Percentiles rank a stretch among this genome's conserved stretches.
Conservation (phyloP, 2,329 filamentous ascomycete genomes). For the Cladosporium sp. region DNA sequence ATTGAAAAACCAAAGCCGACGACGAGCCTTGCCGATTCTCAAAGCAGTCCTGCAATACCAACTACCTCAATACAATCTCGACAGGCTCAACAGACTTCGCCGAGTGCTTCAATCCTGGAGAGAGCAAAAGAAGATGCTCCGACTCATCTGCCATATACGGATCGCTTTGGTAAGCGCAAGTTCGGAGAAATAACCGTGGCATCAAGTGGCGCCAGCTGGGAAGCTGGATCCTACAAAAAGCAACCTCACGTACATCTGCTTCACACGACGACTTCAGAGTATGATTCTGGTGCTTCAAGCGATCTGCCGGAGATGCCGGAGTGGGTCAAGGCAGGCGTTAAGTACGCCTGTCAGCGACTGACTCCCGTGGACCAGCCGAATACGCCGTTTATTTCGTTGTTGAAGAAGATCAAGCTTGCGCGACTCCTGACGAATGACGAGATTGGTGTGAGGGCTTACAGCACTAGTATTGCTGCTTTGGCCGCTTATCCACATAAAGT, state of each 20-base stretch:
- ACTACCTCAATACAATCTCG: background rate
- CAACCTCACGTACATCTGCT: slow-evolving; percentile 46
- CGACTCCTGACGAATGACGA: slow-evolving; percentile 70
- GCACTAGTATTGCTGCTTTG: slow-evolving; percentile 76
- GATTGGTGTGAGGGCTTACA: slow-evolving; percentile 81
- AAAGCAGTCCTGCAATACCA: background rate
- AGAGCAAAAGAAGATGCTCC: slow-evolving; percentile 46
- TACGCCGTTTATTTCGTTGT: slow-evolving; percentile 64
- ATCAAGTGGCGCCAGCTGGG: slow-evolving; percentile 23
- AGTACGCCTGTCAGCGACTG: slow-evolving; percentile 77
- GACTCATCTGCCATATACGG: slow-evolving; percentile 7
- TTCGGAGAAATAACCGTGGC: slow-evolving; percentile 19
- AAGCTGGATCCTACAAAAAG: slow-evolving; percentile 27
- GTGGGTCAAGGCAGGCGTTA: slow-evolving; percentile 60
- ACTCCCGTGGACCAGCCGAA: slow-evolving; percentile 71
- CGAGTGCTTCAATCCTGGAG: slow-evolving; percentile 37
- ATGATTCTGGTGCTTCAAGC: slow-evolving; percentile 52
- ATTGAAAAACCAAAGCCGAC: background rate
- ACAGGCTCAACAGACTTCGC: background rate
- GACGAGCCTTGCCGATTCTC: background rate
- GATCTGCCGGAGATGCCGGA: slow-evolving; percentile 64
- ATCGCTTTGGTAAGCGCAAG: slow-evolving; percentile 26
- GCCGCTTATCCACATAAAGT: slow-evolving; percentile 71
- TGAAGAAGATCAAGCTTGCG: slow-evolving; percentile 69
- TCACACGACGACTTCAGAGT: slow-evolving; percentile 72